Percentiles rank a stretch among this genome's conserved stretches.
phyloP scores from a whole-genome alignment of 202 grass and related monocot species.

The Schoenoplectus tabernaemontani region DNA sequence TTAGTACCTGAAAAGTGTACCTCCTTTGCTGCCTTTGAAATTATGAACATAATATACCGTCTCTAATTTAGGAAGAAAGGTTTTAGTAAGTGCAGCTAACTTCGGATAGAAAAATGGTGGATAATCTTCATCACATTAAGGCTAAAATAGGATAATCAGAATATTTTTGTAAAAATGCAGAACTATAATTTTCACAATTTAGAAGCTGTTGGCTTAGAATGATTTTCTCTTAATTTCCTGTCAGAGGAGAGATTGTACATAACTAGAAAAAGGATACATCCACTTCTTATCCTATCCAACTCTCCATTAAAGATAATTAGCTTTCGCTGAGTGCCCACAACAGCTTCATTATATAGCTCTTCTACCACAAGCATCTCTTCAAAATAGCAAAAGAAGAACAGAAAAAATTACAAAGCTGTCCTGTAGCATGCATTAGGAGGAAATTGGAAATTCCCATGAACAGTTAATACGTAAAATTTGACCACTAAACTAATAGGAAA shows the following conservation, averaged over 20 bases:
- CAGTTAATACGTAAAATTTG: background rate
- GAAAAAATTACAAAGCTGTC: conserved; percentile 10
- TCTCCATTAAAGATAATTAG: conserved; percentile 95
- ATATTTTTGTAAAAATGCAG: background rate
- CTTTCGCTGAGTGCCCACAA: conserved; percentile 52
- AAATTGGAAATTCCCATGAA: background rate
- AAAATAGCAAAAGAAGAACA: background rate
- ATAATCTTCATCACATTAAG: conserved; percentile 59
- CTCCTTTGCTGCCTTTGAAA: conserved; percentile 88
- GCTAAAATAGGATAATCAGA: background rate
- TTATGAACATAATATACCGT: conserved; percentile 98
- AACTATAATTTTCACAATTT: background rate
- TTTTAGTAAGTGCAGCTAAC: conserved; percentile 57
- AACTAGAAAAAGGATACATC: conserved; percentile 82
- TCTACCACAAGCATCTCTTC: conserved; percentile 96
- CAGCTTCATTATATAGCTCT: conserved; percentile 90
- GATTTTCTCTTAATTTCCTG: no score
- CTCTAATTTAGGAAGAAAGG: conserved; percentile 87
- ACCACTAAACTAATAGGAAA: background rate
- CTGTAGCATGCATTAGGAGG: background rate
- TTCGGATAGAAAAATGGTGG: conserved; percentile 96
- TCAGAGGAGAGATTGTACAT: background rate
- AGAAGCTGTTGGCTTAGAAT: background rate
- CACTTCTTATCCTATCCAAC: conserved; percentile 94
- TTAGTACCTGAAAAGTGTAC: conserved; percentile 68